These are phyloP conservation scores for Aphanomyces invadans DNA, from an alignment of 352 stramenopile genomes.

Conservation along the genomic window DNA sequence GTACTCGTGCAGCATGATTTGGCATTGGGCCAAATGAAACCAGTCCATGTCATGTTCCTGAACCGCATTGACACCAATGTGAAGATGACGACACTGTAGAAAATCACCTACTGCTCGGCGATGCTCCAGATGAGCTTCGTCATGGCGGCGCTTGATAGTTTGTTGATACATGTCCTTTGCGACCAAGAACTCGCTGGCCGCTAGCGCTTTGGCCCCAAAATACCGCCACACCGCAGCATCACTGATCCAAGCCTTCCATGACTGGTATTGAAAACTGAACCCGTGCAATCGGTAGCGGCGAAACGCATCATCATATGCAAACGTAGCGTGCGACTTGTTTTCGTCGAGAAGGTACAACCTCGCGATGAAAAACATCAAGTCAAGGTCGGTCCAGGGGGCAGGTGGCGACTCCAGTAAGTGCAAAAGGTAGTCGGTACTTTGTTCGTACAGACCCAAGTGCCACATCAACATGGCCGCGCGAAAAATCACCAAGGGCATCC, in stretches of 20 bases:
- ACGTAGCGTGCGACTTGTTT: conserved; percentile 35
- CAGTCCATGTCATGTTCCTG: conserved; percentile 36
- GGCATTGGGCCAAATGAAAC: conserved; percentile 43
- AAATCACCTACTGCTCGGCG: conserved; percentile 29
- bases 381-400: conserved; percentile 41
- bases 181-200: conserved; percentile 41
- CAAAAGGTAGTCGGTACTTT: conserved; percentile 60
- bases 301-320: conserved; percentile 66
- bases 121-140: conserved; percentile 33
- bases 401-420: conserved; percentile 46
- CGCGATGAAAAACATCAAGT: conserved; percentile 54
- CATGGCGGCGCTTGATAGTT: conserved; percentile 45
- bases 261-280: conserved; percentile 27
- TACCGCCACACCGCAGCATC: conserved; percentile 41
- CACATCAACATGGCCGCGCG: conserved; percentile 55
- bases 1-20: conserved; percentile 44
- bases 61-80: background rate
- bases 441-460: conserved; percentile 46
- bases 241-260: conserved; percentile 59
- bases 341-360: conserved; percentile 51
- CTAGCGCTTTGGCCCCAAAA: conserved; percentile 44
- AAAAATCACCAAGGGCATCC: conserved; percentile 52
- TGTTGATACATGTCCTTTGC: conserved; percentile 52
- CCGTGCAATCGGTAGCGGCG: conserved; percentile 36
- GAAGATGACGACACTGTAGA: conserved; percentile 10